Conservation (phyloP, 441 rosid species). For the Flueggea neowawraea region DNA sequence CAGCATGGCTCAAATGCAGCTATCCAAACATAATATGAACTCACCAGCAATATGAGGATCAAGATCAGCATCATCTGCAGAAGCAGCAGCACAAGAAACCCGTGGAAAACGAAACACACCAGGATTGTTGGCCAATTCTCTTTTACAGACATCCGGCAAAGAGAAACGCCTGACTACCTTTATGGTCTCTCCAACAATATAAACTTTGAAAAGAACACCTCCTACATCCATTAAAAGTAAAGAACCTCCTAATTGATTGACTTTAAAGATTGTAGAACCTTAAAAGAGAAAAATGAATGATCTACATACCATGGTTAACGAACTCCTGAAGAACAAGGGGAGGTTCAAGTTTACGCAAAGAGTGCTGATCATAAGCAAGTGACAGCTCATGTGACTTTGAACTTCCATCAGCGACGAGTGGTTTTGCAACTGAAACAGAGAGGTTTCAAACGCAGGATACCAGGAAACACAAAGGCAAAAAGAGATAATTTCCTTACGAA, state of each 20-base stretch:
- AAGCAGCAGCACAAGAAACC: slow-evolving; percentile 92
- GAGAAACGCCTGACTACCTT: slow-evolving; percentile 67
- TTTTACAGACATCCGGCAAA: slow-evolving; percentile 56
- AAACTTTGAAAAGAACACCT: slow-evolving; percentile 78
- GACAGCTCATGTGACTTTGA: slow-evolving; percentile 67
- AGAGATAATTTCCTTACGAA: too few species aligned
- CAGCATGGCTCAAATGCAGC: not conserved
- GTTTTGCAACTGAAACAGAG: slow-evolving; percentile 61
- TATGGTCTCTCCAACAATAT: slow-evolving; percentile 58
- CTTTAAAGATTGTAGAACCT: not conserved
- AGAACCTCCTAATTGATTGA: not conserved
- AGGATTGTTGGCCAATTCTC: slow-evolving; percentile 45
- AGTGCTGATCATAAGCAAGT: slow-evolving; percentile 50
- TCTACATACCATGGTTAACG: slow-evolving; percentile 54
- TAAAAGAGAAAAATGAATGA: not conserved
- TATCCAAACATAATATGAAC: slow-evolving; percentile 8
- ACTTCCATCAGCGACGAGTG: slow-evolving; percentile 68
- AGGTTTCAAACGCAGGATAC: not conserved
- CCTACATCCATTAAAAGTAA: slow-evolving; percentile 38
- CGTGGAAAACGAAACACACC: slow-evolving; percentile 82
- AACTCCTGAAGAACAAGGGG: slow-evolving; percentile 77
- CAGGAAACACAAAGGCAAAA: not conserved
- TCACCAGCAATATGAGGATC: slow-evolving; percentile 80
- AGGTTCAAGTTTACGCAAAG: slow-evolving; percentile 49
- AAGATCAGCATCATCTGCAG: slow-evolving; percentile 79